These are phyloP conservation scores for Stagonosporopsis cucurbitacearum DNA, from an alignment of 2,329 filamentous ascomycete genomes.

Conservation along the genomic window DNA sequence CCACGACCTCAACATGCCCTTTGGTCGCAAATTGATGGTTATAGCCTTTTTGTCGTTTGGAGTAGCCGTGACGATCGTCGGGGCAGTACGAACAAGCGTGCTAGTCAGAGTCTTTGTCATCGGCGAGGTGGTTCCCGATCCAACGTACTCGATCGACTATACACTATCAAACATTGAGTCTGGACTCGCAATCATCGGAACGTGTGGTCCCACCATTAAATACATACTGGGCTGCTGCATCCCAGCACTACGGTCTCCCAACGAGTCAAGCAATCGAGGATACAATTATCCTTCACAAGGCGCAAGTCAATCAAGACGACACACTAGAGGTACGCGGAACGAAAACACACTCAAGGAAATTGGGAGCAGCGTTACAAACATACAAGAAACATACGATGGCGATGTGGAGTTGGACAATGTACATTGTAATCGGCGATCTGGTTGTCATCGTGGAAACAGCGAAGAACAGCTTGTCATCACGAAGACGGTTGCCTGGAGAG, in stretches of 20 bases:
- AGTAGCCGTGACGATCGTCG: conserved; percentile 25
- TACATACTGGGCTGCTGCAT: conserved; percentile 25
- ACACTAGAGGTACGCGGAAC: background rate
- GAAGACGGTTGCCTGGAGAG: conserved; percentile 15
- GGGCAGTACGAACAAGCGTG: conserved; percentile 20
- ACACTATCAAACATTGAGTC: conserved; percentile 29
- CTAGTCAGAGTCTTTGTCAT: conserved; percentile 20
- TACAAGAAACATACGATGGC: too few relatives aligned
- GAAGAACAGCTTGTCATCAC: conserved; percentile 9
- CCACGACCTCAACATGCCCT: conserved; percentile 27
- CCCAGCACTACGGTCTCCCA: conserved; percentile 17
- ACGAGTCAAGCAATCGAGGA: conserved; percentile 8
- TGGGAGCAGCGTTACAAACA: background rate
- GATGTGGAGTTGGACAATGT: background rate
- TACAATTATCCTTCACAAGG: conserved; percentile 12
- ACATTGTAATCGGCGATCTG: background rate
- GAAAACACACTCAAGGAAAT: conserved; percentile 1
- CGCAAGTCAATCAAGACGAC: conserved; percentile 1
- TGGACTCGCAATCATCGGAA: conserved; percentile 25
- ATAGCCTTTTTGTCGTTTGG: conserved; percentile 28
- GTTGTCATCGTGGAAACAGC: background rate
- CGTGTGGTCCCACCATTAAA: conserved; percentile 29
- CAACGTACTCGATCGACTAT: conserved; percentile 18
- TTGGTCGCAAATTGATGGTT: conserved; percentile 23
- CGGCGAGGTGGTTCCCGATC: conserved; percentile 11